Base-by-base conservation (phyloP, 257 asterid genomes). In the Plectranthus barbatus region DNA sequence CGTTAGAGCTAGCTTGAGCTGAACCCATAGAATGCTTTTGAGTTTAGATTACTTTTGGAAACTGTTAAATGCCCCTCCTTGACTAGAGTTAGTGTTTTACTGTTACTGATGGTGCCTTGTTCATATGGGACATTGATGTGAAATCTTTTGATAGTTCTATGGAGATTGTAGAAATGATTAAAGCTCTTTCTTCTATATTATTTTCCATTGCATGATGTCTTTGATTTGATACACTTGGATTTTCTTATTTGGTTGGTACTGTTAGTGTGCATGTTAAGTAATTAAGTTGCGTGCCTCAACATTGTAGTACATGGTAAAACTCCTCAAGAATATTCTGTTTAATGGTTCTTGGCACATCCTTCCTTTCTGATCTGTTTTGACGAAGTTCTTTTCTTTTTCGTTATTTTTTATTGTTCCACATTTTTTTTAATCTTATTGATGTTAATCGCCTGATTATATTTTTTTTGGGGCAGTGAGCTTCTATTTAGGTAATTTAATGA, bases 391-490 rank as follows among this genome's bases (percentile, higher is more conserved):
- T 64, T 40, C 26, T 6, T 18, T 36, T 26, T 40, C 24, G 9
- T 5, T 8, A 33, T 21, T 47, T 47, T 47, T 44, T 40, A 41
- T 53, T 41, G 46, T 17, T 10, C n/a, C 44, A 14, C 56, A 33
- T 59, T 15, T 24, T 20, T 67, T 56, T 9, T 49, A 12, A 20
- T 66, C 42, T 54, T 39, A 18, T 67, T 51, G 60, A 34, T 47
- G 31, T 29, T 50, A 20, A 34, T 55, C 36, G 37, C 65, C 24
- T 52, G 39, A 60, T 51, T n/a, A n/a, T 61, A 64, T 36, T 10
- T 47, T 46, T 36, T 23, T 7, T 13, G 12, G 51, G 64, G 59
- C 17, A 50, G 33, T 21, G 60, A 74, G 70, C 56, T 75, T 60
- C 62, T 46, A 42, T 58, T 31, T 17, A 54, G 75, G 51, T 15